These are phyloP conservation scores for Claviceps sp. DNA, from an alignment of 2,329 filamentous ascomycete genomes.

Conservation along the genomic window DNA sequence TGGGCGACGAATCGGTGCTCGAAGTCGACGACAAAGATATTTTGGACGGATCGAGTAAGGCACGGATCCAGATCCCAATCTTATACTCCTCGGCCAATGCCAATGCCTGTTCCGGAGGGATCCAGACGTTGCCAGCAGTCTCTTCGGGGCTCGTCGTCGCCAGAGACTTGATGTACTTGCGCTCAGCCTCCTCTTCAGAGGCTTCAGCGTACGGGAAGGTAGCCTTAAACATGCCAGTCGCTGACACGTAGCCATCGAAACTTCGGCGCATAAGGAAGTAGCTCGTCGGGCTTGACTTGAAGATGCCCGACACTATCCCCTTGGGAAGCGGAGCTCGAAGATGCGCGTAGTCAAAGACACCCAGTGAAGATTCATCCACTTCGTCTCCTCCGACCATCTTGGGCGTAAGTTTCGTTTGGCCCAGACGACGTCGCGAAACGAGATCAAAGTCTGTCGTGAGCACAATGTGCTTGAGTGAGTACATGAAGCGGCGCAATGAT, in stretches of 20 bases:
- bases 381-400: conserved; percentile 68
- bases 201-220: conserved; percentile 67
- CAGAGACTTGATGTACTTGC: conserved; percentile 73
- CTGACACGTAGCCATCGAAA: conserved; percentile 71
- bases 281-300: conserved; percentile 75
- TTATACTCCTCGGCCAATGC: conserved; percentile 75
- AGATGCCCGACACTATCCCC: conserved; percentile 85
- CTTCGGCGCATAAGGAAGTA: conserved; percentile 96
- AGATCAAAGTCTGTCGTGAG: conserved; percentile 50
- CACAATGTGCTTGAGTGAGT: not conserved
- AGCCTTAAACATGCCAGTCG: conserved; percentile 87
- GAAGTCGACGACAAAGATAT: conserved; percentile 49
- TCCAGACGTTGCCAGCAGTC: conserved; percentile 94
- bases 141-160: conserved; percentile 75
- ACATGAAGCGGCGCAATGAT: not conserved
- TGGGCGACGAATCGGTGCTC: conserved; percentile 52
- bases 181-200: conserved; percentile 61
- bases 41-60: conserved; percentile 78
- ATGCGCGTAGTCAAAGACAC: conserved; percentile 91
- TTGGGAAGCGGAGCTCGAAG: conserved; percentile 84
- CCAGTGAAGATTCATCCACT: conserved; percentile 59
- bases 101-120: conserved; percentile 70
- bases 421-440: conserved; percentile 72
- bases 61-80: conserved; percentile 76
- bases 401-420: conserved; percentile 79